These are phyloP conservation scores for Xylaria sp. DNA, from an alignment of 2,329 filamentous ascomycete genomes.

Conservation along the genomic window DNA sequence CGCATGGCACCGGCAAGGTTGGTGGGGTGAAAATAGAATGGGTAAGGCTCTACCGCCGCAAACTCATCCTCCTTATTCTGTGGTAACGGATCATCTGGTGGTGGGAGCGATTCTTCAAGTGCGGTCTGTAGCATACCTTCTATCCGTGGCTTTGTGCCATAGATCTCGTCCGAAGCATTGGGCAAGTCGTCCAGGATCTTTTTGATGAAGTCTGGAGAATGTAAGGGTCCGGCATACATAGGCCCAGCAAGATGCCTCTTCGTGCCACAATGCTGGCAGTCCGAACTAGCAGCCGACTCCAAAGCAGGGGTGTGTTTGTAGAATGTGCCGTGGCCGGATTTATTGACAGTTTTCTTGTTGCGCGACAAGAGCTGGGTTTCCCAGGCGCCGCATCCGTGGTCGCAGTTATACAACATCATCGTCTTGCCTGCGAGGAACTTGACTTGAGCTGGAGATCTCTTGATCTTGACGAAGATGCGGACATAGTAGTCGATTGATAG, in stretches of 20 bases:
- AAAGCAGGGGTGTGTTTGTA: constrained; percentile 83
- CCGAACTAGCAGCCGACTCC: constrained; percentile 72
- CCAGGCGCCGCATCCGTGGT: constrained; percentile 92
- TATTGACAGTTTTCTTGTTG: constrained; percentile 73
- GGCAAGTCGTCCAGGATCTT: constrained; percentile 80
- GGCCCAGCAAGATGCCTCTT: constrained; percentile 91
- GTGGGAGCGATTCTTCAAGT: constrained; percentile 73
- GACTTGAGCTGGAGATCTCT: constrained; percentile 82
- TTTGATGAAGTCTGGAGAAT: constrained; percentile 85
- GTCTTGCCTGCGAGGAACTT: constrained; percentile 92
- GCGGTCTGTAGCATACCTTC: constrained; percentile 93
- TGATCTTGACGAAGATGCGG: constrained; percentile 85
- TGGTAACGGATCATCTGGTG: constrained; percentile 45
- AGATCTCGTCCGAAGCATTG: constrained; percentile 72
- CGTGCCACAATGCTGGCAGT: constrained; percentile 85
- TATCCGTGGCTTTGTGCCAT: constrained; percentile 83
- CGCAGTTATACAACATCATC: constrained; percentile 93
- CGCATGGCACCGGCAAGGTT: constrained; percentile 80
- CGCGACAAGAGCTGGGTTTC: constrained; percentile 81
- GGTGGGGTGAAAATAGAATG: constrained; percentile 88
- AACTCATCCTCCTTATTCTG: constrained; percentile 60
- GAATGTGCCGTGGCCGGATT: constrained; percentile 74
- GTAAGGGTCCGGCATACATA: constrained; percentile 93
- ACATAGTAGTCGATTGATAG: constrained; percentile 97
- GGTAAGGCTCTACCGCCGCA: constrained; percentile 76